These are phyloP conservation scores for Pseudopediastrum boryanum DNA, from an alignment of 139 green algal genomes.

Conservation along the genomic window DNA sequence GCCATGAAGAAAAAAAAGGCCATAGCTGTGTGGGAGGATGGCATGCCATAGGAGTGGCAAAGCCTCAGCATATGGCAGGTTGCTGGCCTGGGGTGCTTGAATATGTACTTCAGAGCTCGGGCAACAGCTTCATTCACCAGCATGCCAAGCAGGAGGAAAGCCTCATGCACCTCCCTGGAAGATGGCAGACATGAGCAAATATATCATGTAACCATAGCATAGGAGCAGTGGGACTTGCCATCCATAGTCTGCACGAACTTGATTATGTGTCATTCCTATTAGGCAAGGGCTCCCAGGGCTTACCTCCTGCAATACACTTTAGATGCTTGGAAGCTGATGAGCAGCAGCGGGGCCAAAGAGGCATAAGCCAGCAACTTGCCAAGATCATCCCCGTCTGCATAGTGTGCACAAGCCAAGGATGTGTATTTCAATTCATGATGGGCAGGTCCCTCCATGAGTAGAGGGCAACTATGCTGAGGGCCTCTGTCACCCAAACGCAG, in stretches of 20 bases:
- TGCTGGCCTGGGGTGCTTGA: constrained; percentile 36
- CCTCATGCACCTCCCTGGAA: constrained; percentile 39
- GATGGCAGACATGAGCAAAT: background rate
- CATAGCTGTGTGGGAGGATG: constrained; percentile 50
- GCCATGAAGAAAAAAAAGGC: constrained; percentile 27
- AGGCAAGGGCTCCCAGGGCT: background rate
- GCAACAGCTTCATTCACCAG: constrained; percentile 40
- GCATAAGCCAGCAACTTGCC: constrained; percentile 52
- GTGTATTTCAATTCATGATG: constrained; percentile 15
- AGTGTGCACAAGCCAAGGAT: constrained; percentile 34
- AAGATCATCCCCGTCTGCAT: constrained; percentile 32
- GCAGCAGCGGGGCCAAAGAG: constrained; percentile 34
- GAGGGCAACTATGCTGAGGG: too few relatives aligned
- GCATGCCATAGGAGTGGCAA: constrained; percentile 56
- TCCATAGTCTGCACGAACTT: background rate
- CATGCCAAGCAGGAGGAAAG: constrained; percentile 33
- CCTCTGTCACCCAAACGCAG: too few relatives aligned
- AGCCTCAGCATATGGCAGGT: constrained; percentile 41
- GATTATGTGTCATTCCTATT: background rate
- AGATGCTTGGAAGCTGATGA: constrained; percentile 16
- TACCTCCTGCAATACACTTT: constrained; percentile 21
- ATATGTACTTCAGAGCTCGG: constrained; percentile 42
- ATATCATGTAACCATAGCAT: background rate
- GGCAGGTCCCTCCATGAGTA: too few relatives aligned
- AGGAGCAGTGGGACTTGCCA: background rate